Evolutionary conservation across 164 flowering plant species (phyloP), one percentile per base, ranked within the genome.

Genomic region (Santalum album): DNA sequence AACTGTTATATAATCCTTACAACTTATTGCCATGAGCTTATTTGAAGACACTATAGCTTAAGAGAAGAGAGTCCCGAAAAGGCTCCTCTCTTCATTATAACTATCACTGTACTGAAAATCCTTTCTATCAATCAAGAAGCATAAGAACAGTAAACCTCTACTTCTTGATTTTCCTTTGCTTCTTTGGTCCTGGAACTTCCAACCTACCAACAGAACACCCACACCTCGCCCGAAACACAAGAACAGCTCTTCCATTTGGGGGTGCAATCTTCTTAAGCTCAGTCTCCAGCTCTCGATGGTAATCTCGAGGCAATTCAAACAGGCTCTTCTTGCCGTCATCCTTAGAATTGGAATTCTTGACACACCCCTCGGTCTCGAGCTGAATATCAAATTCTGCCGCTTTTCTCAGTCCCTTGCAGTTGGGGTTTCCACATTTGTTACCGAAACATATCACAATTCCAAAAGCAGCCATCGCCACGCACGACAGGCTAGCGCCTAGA

Each of bases 261-360:
- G 96, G 98, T 4, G 98, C 98, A 83, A 90, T 78, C 75, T 86
- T 90, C 86, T 74, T 83, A n/a, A 87, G 84, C 63, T 86, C 91
- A 3, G 83, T 78, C 61, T 90, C 88, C 65, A 87, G 56, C 58
- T 90, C 96, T 18, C 74, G 69, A 49, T 84, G 90, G 46, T 78
- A 82, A 58, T 78, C 82, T 12, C 80, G 76, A 47, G 74, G 79
- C 75, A 87, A 75, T 54, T 83, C 79, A 32, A 84, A 80, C 17
- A 83, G 39, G 0, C 89, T 84, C 48, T 56, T 76, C 51, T 67
- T 81, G 34, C 9, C 74, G 49, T 69, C 74, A 16, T 42, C 62
- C 53, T 55, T 12, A 3, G 63, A 45, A 51, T 54, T 68, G 0
- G 81, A 74, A 67, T 78, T 84, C 77, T 77, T 85, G 58, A 82